Percentiles rank a stretch among this genome's conserved stretches.
These are phyloP conservation scores for Gaertneriomyces sp. DNA, from an alignment of 192 early-diverging fungal species.

Conservation along the genomic window DNA sequence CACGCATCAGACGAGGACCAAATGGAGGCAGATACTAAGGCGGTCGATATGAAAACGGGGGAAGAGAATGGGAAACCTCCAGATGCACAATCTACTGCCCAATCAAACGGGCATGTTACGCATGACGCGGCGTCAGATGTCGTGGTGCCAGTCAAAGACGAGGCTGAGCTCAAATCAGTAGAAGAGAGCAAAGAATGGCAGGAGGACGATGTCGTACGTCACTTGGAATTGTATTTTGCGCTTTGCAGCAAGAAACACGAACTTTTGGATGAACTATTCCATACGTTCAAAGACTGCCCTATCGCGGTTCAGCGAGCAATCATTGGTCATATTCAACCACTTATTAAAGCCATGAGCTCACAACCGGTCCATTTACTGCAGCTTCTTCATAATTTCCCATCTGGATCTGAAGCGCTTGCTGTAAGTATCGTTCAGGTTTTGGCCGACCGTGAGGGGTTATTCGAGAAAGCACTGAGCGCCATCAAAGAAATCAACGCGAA, in stretches of 20 bases:
- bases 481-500: constrained; percentile 51
- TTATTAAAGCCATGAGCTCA: constrained; percentile 63
- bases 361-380: constrained; percentile 45
- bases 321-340: constrained; percentile 54
- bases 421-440: constrained; percentile 61
- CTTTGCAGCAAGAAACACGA: constrained; percentile 69
- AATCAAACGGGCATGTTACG: neutral
- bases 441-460: constrained; percentile 16
- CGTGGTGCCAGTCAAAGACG: constrained; percentile 7
- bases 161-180: neutral
- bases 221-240: constrained; percentile 73
- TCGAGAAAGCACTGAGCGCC: constrained; percentile 55
- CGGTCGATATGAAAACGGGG: constrained; percentile 6
- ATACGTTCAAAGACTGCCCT: constrained; percentile 40
- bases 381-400: constrained; percentile 64
- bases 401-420: constrained; percentile 65
- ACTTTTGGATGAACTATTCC: constrained; percentile 59
- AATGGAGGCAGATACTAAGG: neutral
- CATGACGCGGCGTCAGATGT: neutral
- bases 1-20: neutral
- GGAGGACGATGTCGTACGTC: constrained; percentile 61
- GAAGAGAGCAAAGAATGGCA: constrained; percentile 30
- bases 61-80: neutral
- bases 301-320: constrained; percentile 49
- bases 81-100: neutral